Conservation (phyloP, 495 filamentous ascomycete species). For the Tuber aestivum region DNA sequence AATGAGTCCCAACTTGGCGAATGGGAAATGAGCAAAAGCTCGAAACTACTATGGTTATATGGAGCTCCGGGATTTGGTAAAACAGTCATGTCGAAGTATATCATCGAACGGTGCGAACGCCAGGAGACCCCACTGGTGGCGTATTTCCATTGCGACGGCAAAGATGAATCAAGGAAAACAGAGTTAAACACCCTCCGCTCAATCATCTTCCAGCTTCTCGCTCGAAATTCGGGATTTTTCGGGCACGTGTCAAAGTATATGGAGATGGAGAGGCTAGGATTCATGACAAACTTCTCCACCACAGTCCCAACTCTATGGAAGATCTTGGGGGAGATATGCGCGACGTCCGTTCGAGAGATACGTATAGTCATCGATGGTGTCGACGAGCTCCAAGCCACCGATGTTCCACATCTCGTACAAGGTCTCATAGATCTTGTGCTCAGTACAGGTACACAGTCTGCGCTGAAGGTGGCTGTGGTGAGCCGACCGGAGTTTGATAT, state of each 20-base stretch:
- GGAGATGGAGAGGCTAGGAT: background rate
- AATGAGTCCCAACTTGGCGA: background rate
- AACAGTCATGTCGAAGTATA: slow-evolving; percentile 12
- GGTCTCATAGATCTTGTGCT: background rate
- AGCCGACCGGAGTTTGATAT: background rate
- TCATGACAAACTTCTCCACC: background rate
- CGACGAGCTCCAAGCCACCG: background rate
- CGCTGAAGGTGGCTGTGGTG: background rate
- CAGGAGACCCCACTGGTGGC: background rate
- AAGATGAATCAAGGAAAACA: slow-evolving; percentile 1
- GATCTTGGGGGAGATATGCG: background rate
- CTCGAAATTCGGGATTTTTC: background rate
- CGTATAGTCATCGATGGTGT: background rate
- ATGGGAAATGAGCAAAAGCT: background rate
- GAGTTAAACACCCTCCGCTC: slow-evolving; percentile 3
- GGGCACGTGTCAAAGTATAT: background rate
- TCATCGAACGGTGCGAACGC: background rate
- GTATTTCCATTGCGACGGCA: background rate
- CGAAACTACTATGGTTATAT: slow-evolving; percentile 8
- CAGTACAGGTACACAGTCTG: background rate
- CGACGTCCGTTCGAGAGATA: background rate
- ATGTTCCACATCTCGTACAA: background rate
- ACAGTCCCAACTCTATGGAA: background rate
- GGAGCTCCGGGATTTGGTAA: slow-evolving; percentile 16
- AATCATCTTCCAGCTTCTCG: background rate